Evolutionary conservation across 129 eudicot species (phyloP), one percentile per base, ranked within the genome.

Genomic region (Centaurea solstitialis): DNA sequence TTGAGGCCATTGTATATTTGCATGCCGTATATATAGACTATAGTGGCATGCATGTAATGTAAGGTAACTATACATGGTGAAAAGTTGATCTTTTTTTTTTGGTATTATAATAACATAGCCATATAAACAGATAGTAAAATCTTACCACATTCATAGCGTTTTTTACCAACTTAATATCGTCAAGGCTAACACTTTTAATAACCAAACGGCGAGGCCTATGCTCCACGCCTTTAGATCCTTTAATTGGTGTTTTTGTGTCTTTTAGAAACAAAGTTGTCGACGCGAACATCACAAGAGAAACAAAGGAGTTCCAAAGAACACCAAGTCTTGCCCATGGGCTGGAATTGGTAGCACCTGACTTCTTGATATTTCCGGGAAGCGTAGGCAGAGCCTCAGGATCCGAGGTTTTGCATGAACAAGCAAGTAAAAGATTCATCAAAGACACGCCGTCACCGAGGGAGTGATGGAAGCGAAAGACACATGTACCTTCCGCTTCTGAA

Each of bases 361-460:
- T 64, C 79, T 81, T 70, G 59, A 64, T 77, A 37, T 45, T 77
- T 41, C 67, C 12, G 0, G 72, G 80, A 73, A 78, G 57, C 0
- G 72, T 77, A 12, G 87, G 83, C 9, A 83, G 21, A 17, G 85
- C 68, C 17, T 71, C 40, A 4, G 78, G 87, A 70, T 87, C 87
- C 1, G 82, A 79, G 39, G 62, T 79, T 23, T 76, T 79, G 6
- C 84, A 81, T 0, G 84, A n/a, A 38, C 80, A 72, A 1, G 84
- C 45, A 10, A 87, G 90, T 35, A 80, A 61, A 13, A 84, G 47
- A 35, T 80, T 80, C 75, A 87, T 81, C 30, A 87, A 64, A 2
- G 90, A 87, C 53, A 84, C 5, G 0, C 90, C 90, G 59, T 87
- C 90, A n/a, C 86, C 90, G 2, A 87, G 74, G 30, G 90, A 83